phyloP scores from a whole-genome alignment of 352 stramenopile genomes.

The Phytophthora capsici region DNA sequence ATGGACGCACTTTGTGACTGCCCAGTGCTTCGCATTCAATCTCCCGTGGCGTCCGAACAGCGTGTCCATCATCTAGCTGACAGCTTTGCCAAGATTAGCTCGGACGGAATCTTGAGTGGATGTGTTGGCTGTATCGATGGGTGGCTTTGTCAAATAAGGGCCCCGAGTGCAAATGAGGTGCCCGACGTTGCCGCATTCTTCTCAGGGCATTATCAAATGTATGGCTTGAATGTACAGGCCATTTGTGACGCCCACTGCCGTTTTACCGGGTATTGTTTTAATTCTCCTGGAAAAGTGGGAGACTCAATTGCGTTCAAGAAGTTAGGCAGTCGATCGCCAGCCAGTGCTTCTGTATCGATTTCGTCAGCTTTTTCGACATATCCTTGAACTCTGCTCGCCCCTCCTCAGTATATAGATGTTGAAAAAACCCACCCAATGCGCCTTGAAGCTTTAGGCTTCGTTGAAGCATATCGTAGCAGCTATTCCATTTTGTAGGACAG shows the following conservation, averaged over 20 bases:
- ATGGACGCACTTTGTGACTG: constrained; percentile 6
- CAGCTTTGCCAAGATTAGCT: constrained; percentile 1
- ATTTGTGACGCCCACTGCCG: not conserved
- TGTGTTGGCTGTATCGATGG: constrained; percentile 20
- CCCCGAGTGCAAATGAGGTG: not conserved
- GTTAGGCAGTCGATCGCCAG: too few relatives aligned
- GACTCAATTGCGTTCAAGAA: not conserved
- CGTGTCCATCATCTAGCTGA: not conserved
- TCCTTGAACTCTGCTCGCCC: too few relatives aligned
- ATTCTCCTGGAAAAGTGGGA: not conserved
- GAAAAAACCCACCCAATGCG: too few relatives aligned
- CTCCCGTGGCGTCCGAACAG: not conserved
- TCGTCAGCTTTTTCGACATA: too few relatives aligned
- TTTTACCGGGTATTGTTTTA: not conserved
- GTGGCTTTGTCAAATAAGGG: constrained; percentile 7
- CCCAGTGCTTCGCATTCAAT: not conserved
- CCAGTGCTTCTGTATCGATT: too few relatives aligned
- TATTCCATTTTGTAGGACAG: too few relatives aligned
- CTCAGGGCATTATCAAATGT: not conserved
- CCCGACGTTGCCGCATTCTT: not conserved
- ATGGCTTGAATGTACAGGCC: not conserved
- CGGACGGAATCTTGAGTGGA: constrained; percentile 10
- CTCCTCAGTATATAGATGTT: too few relatives aligned
- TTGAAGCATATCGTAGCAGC: too few relatives aligned
- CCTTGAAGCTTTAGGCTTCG: too few relatives aligned